Percentiles rank a stretch among this genome's conserved stretches.
Conservation (phyloP, 805 yeast species). For the Ascoidea asiatica region DNA sequence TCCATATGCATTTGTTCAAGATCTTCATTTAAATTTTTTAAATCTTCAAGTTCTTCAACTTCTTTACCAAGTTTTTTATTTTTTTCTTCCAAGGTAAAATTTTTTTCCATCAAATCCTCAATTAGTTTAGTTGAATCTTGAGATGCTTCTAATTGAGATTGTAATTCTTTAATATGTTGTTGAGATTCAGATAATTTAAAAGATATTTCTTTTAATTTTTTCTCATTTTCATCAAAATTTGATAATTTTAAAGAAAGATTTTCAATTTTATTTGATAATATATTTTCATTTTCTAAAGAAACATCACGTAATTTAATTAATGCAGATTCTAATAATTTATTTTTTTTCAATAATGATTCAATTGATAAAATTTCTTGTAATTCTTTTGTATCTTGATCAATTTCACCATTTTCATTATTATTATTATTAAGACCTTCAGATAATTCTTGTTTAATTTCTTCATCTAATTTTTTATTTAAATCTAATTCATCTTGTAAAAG, state of each 20-base stretch:
- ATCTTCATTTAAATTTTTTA: conserved; percentile 35
- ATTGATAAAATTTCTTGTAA: conserved; percentile 9
- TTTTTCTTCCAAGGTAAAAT: conserved; percentile 20
- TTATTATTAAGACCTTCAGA: conserved; percentile 5
- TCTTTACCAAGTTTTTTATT: conserved; percentile 22
- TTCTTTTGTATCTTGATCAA: conserved; percentile 11
- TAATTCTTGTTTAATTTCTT: background rate
- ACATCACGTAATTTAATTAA: conserved; percentile 20
- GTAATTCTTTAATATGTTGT: conserved; percentile 14
- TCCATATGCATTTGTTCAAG: conserved; percentile 29
- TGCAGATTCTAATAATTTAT: conserved; percentile 27
- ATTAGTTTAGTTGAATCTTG: conserved; percentile 19
- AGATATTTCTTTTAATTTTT: conserved; percentile 5
- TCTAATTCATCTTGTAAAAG: conserved; percentile 23
- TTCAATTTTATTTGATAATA: conserved; percentile 14
- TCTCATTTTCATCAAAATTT: conserved; percentile 1
- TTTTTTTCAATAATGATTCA: conserved; percentile 15
- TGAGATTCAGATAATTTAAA: conserved; percentile 10
- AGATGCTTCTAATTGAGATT: conserved; percentile 16
- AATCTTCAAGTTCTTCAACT: conserved; percentile 32
- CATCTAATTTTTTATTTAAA: conserved; percentile 3
- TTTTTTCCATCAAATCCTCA: conserved; percentile 22
- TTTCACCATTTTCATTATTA: background rate
- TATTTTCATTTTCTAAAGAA: conserved; percentile 16
- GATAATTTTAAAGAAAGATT: conserved; percentile 5